A percentile compares a stretch with the other conserved stretches of the same genome.
Evolutionary conservation across 495 filamentous ascomycete genomes (phyloP).

Genomic region (Penicillium steckii): DNA sequence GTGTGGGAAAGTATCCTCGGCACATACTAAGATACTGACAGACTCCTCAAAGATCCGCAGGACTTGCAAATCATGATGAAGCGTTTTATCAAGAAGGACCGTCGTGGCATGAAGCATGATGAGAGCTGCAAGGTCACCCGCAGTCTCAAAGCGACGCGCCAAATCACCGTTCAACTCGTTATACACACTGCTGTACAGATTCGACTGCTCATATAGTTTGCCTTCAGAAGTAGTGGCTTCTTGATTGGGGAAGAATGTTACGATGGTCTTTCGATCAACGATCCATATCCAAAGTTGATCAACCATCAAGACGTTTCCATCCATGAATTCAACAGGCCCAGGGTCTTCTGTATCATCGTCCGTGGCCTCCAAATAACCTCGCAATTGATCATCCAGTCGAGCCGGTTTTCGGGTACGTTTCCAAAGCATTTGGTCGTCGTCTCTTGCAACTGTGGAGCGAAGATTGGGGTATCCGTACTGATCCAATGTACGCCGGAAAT

Average conservation of each 20-base stretch:
- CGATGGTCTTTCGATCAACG: constrained; percentile 56
- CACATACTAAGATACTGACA: constrained; percentile 57
- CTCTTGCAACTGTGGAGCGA: constrained; percentile 58
- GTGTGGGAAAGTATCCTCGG: background rate
- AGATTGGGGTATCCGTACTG: constrained; percentile 67
- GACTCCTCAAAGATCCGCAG: constrained; percentile 68
- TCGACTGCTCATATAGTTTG: constrained; percentile 58
- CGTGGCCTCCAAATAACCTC: constrained; percentile 17
- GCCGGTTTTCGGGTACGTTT: constrained; percentile 57
- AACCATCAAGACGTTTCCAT: constrained; percentile 67
- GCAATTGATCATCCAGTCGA: constrained; percentile 27
- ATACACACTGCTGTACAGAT: constrained; percentile 62
- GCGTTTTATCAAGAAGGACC: constrained; percentile 57
- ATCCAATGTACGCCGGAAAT: constrained; percentile 63
- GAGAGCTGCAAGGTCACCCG: constrained; percentile 61
- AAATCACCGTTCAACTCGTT: constrained; percentile 69
- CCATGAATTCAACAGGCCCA: constrained; percentile 36
- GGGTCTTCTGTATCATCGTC: constrained; percentile 14
- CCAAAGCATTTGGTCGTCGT: constrained; percentile 71
- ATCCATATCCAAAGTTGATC: constrained; percentile 72
- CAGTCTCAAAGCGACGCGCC: constrained; percentile 61
- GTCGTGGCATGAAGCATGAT: constrained; percentile 62
- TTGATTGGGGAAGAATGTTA: constrained; percentile 57
- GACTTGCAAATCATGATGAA: constrained; percentile 60
- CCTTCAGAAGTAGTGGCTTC: constrained; percentile 48